phyloP scores from a whole-genome alignment of 371 early-diverging fungal genomes.

The Mortierella sp. region DNA sequence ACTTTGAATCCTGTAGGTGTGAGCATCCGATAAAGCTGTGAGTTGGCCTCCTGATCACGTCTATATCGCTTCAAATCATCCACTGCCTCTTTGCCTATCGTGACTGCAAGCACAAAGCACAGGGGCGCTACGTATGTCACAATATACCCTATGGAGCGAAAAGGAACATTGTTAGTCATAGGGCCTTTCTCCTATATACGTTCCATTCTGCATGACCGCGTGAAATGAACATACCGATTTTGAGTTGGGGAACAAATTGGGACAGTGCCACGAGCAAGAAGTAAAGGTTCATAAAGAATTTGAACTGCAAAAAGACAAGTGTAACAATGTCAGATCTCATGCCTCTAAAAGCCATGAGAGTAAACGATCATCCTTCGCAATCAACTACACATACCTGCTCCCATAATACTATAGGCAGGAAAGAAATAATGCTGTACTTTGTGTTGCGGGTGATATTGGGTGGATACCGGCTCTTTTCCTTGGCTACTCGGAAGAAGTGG shows the following conservation, averaged over 20 bases:
- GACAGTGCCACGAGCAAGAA: conserved; percentile 96
- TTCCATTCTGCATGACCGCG: too few relatives aligned
- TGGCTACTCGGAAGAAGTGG: conserved; percentile 56
- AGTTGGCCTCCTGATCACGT: conserved; percentile 95
- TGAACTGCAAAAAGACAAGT: conserved; percentile 73
- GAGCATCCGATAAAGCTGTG: conserved; percentile 76
- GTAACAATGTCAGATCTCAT: conserved; percentile 4
- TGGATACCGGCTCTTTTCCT: conserved; percentile 69
- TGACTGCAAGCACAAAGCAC: conserved; percentile 92
- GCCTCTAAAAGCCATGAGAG: neutral
- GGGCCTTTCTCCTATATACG: neutral
- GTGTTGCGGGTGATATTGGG: conserved; percentile 96
- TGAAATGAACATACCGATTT: conserved; percentile 68
- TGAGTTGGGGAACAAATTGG: conserved; percentile 91
- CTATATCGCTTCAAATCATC: conserved; percentile 95
- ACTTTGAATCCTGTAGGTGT: conserved; percentile 55
- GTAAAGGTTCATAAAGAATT: conserved; percentile 97
- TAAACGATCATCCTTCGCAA: too few relatives aligned
- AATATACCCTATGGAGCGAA: conserved; percentile 79
- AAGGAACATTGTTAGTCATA: neutral
- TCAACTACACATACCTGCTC: conserved; percentile 90
- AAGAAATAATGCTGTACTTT: conserved; percentile 93
- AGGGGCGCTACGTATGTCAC: conserved; percentile 97
- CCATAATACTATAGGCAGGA: conserved; percentile 91
- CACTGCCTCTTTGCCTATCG: conserved; percentile 95